Evolutionary conservation across 179 eudicot genomes (phyloP), one percentile per base, ranked within the genome.

Genomic region (Actinidia arguta): DNA sequence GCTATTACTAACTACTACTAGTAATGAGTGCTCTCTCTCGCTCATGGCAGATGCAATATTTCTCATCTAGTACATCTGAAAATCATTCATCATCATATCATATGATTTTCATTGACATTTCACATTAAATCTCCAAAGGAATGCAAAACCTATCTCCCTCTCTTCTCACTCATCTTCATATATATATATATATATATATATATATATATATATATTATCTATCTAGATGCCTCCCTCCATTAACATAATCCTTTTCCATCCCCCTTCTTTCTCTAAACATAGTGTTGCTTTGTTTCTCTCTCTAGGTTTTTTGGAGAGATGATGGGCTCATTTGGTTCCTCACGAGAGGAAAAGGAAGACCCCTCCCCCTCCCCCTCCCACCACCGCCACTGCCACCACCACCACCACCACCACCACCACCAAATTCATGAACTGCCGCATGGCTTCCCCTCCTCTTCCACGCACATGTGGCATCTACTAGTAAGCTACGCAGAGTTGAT

Each of bases 401-500:
- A 73, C 69, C 78, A 67, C 51, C 88, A 72, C 72, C 86, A 42
- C 9, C 55, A 14, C 11, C 83, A 78, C 17, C 11, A 24, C 39
- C 71, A 27, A 63, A 7, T 20, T 14, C 68, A 55, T 44, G 18
- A 71, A 8, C 83, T 64, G 48, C 64, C 81, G 55, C 51, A 36
- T 24, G 82, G 73, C 75, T 78, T 48, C 69, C 16, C 77, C 20
- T 5, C 68, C 25, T 46, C 83, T 31, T 79, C 83, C 14, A 56
- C 79, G 80, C 85, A 88, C 67, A 85, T 89, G 64, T 93, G 94
- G 47, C 94, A 94, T 52, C 66, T 95, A 46, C 89, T 95, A 39
- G 52, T 92, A 1, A 90, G 85, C 71, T 92, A 92, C 73, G 98
- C 95, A 20, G 95, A 95, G 85, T 82, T 93, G 14, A 84, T 94